Conservation (phyloP, 345 rosid species). For the Boechera retrofracta region DNA sequence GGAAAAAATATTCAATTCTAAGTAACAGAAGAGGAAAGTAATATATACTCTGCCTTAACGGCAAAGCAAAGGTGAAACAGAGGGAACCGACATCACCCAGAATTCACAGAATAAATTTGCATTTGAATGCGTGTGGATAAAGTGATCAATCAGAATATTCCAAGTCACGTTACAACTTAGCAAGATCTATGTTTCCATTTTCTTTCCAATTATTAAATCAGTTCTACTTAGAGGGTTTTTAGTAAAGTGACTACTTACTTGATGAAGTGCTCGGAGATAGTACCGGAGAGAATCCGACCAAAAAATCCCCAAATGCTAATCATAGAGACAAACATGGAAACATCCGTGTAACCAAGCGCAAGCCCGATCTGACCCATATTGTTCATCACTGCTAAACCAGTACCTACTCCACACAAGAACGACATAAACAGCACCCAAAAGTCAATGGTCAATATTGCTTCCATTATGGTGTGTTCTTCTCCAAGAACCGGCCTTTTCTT, state of each 20-base stretch:
- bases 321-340: constrained; percentile 60
- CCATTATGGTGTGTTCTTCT: constrained; percentile 58
- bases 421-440: constrained; percentile 69
- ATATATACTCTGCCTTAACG: constrained; percentile 21
- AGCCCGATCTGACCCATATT: constrained; percentile 72
- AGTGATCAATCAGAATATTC: constrained; percentile 4
- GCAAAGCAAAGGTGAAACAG: constrained; percentile 35
- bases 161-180: constrained; percentile 22
- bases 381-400: constrained; percentile 64
- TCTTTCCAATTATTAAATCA: constrained; percentile 4
- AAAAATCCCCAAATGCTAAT: constrained; percentile 72
- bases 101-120: neutral
- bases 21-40: constrained; percentile 37
- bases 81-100: constrained; percentile 5
- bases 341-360: constrained; percentile 60
- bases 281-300: constrained; percentile 60
- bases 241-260: constrained; percentile 50
- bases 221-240: neutral
- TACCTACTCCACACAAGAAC: constrained; percentile 61
- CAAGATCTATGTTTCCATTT: neutral
- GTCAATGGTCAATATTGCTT: constrained; percentile 52
- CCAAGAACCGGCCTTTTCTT: constrained; percentile 50
- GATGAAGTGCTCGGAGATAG: constrained; percentile 54
- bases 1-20: constrained; percentile 16
- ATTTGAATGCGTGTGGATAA: constrained; percentile 5